Percentiles rank a stretch among this genome's conserved stretches.
Evolutionary conservation across 768 basidiomycete species (phyloP).

Genomic region (Xerocomus spinulosus): DNA sequence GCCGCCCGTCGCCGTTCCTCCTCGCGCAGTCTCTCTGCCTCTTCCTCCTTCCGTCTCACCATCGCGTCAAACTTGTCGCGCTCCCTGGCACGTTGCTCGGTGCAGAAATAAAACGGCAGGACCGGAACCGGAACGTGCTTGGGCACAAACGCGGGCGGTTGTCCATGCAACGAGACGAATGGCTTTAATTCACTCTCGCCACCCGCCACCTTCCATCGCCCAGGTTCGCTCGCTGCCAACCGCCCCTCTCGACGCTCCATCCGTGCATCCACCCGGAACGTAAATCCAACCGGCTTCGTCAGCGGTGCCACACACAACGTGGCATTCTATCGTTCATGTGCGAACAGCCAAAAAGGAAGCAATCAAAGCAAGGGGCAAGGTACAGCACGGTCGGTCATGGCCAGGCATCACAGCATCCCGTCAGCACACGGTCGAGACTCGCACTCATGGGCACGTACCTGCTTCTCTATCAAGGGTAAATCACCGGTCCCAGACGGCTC

Average conservation of each 20-base stretch:
- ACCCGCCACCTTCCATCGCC: too few species aligned
- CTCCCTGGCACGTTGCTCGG: constrained; percentile 55
- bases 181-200: too few species aligned
- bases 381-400: constrained; percentile 11
- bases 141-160: constrained; percentile 20
- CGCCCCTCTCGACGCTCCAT: constrained; percentile 44
- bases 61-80: constrained; percentile 60
- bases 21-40: constrained; percentile 45
- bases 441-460: constrained; percentile 30
- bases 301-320: constrained; percentile 29
- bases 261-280: constrained; percentile 48
- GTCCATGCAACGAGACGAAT: constrained; percentile 44
- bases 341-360: not conserved
- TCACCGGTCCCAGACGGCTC: constrained; percentile 17
- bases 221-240: constrained; percentile 22
- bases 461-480: constrained; percentile 25
- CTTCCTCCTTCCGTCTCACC: constrained; percentile 53
- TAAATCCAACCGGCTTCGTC: constrained; percentile 50
- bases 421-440: constrained; percentile 23
- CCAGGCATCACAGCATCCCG: constrained; percentile 10
- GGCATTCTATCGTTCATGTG: constrained; percentile 17
- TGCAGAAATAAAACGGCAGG: constrained; percentile 42
- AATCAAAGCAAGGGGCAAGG: constrained; percentile 2
- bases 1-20: constrained; percentile 43
- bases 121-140: constrained; percentile 30